phyloP scores from a whole-genome alignment of 495 filamentous ascomycete species.

The Podospora bellae-mahoneyi region DNA sequence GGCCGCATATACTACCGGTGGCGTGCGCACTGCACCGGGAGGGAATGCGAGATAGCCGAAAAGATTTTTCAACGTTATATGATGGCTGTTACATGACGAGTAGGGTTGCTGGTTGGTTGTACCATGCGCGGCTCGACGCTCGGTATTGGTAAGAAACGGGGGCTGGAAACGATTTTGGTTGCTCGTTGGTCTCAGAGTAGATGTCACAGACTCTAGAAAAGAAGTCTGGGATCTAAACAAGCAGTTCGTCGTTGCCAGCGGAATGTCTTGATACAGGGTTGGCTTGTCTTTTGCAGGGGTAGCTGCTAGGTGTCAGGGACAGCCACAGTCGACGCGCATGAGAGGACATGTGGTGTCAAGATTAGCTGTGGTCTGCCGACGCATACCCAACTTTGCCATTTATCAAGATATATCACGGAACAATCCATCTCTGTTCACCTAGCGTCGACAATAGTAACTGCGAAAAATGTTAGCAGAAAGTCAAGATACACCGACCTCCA shows the following conservation, averaged over 20 bases:
- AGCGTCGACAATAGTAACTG: neutral
- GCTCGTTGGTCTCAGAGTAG: neutral
- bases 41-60: conserved; percentile 12
- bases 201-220: neutral
- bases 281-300: neutral
- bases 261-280: neutral
- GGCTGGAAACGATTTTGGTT: neutral
- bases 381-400: neutral
- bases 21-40: conserved; percentile 1
- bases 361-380: neutral
- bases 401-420: neutral
- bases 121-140: neutral
- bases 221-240: conserved; percentile 6
- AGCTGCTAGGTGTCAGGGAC: neutral
- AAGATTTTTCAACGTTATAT: neutral
- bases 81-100: neutral
- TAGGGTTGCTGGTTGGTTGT: neutral
- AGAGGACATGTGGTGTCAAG: neutral
- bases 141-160: neutral
- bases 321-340: neutral
- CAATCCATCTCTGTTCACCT: neutral
- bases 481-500: neutral
- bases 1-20: conserved; percentile 8
- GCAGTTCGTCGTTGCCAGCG: neutral
- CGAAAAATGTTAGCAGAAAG: neutral